Evolutionary conservation across 352 stramenopile species (phyloP), one percentile per base, ranked within the genome.

Genomic region (Phytophthora idaei): DNA sequence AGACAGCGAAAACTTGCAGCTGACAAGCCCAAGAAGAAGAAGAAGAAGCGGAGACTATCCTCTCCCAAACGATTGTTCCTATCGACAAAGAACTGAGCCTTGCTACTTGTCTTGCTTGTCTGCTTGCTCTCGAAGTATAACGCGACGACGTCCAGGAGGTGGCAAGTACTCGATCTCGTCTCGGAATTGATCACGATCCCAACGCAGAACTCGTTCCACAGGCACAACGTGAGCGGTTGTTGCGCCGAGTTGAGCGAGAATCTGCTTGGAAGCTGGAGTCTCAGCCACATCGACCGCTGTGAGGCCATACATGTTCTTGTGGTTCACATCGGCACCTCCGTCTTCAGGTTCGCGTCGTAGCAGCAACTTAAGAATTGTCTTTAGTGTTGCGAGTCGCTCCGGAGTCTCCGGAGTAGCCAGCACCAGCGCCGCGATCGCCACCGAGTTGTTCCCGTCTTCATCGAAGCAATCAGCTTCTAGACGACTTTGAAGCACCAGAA

Each of bases 391-490:
- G 4, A 73, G 51, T 34, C 41, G 54, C 21, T 67, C 50, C 12
- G 52, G 52, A 2, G 57, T 58, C 42, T 57, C 65, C 6, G 15
- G 56, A 7, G 55, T 59, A 2, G 70, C 76, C 9, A 90, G 57
- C 5, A 78, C 71, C 21, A 89, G 67, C 14, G 77, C 72, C 25
- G 83, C 80, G 37, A 92, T 75, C 0, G 74, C 81, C 28, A 87
- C 71, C 0, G 78, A 76, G 53, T 89, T 92, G 69, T 93, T 92
- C 17, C 81, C 81, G 53, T 92, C 83, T 64, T 91, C 81, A 52
- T 93, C 85, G 27, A 82, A 84, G 65, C 80, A 91, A 51, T 89
- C 76, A 15, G 42, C 61, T 62, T 88, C 79, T 1, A 90, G 39
- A 28, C 52, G 56, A 41, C 80, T 80, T 48, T 80, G 73, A 8